phyloP scores from a whole-genome alignment of 805 yeast species.

The Hanseniaspora lachancei region DNA sequence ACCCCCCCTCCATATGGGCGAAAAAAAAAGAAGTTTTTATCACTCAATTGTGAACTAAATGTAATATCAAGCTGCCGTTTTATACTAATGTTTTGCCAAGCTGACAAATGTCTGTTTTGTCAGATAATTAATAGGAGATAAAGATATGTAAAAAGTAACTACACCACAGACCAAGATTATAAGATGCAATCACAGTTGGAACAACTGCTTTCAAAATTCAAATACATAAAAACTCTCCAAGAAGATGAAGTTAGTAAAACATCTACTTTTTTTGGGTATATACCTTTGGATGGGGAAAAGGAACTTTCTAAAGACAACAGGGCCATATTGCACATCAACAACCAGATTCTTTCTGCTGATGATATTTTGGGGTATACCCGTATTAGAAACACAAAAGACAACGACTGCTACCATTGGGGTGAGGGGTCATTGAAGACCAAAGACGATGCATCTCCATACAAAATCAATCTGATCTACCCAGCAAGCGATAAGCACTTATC shows the following conservation, averaged over 20 bases:
- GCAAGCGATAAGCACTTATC: constrained; percentile 76
- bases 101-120: too few species aligned
- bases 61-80: too few species aligned
- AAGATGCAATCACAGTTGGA: neutral
- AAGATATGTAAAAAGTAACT: too few species aligned
- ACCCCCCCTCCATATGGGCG: too few species aligned
- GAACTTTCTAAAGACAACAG: neutral
- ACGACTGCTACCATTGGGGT: constrained; percentile 84
- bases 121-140: too few species aligned
- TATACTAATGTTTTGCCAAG: too few species aligned
- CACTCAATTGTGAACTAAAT: too few species aligned
- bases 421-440: constrained; percentile 30
- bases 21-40: too few species aligned
- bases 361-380: neutral
- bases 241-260: constrained; percentile 3
- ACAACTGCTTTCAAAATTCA: neutral
- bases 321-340: constrained; percentile 5
- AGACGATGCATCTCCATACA: constrained; percentile 30
- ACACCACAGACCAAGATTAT: neutral
- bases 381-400: constrained; percentile 22
- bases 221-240: neutral
- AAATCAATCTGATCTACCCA: constrained; percentile 70
- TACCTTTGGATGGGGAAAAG: neutral
- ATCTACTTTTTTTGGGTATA: neutral
- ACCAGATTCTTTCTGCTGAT: neutral